Evolutionary conservation across 768 basidiomycete species (phyloP), one percentile per base, ranked within the genome.

Genomic region (Termitomyces sp.): DNA sequence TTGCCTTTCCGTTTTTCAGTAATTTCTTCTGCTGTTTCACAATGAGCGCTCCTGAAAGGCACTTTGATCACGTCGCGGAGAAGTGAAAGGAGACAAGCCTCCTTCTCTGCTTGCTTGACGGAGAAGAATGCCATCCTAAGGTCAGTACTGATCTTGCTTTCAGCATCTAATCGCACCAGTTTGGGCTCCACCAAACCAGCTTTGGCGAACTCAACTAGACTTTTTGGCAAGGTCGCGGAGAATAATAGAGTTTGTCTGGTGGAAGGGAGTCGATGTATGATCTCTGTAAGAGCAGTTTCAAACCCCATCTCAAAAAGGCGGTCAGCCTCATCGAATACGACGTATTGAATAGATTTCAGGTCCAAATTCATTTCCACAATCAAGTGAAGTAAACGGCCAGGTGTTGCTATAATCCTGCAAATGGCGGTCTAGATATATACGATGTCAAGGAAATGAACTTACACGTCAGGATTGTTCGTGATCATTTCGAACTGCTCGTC

Each of bases 251-350:
- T 96, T 72, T 98, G 97, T 32, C 97, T 86, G 14, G 85, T 82
- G 0, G 85, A 58, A 13, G 95, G 94, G 52, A 99, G 84, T 32
- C 94, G 92, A 64, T 88, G 82, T 14, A 99, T 76, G 63, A 98
- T 95, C 72, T 98, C 96, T 53, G 86, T 88, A 36, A 99, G 80
- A 50, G 95, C 90, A 2, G 87, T 85, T 64, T 92, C 90, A 71
- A 99, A 99, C 29, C 97, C 97, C 86, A 98, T 92, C 69, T 99
- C 97, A 71, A 99, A 99, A 12, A 99, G 83, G 34, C 97, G 88
- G 71, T 99, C 97, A 0, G 97, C 97, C 73, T 99, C 97, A 67
- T 99, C 97, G 65, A 98, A 98, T 24, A 98, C 91, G 59, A 94
- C 85, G 59, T 91, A 93, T 72, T 95, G 86, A 5, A 95, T 78